Conservation (phyloP, 495 filamentous ascomycete genomes). For the Hypoxylon subgilvum region DNA sequence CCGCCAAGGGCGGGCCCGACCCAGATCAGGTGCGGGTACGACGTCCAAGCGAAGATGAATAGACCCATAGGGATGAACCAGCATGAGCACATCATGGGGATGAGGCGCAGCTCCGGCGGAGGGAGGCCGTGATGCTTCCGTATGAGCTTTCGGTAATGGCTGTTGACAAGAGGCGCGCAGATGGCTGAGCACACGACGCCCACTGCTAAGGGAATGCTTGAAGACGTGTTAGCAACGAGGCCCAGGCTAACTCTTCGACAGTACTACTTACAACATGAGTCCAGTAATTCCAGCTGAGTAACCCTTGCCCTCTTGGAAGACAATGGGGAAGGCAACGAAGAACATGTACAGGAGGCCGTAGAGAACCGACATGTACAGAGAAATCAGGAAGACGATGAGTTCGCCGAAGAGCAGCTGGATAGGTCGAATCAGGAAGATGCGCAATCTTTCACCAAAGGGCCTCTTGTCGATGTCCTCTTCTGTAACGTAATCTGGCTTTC, state of each 20-base stretch:
- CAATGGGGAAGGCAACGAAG: conserved; percentile 79
- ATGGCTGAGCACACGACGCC: conserved; percentile 65
- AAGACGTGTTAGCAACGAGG: background rate
- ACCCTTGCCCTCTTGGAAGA: conserved; percentile 77
- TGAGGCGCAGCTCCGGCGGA: conserved; percentile 75
- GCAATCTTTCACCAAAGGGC: conserved; percentile 65
- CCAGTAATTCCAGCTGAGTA: conserved; percentile 74
- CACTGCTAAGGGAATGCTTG: conserved; percentile 38
- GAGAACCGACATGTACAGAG: conserved; percentile 78
- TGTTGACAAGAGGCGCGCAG: conserved; percentile 76
- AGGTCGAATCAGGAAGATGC: conserved; percentile 73
- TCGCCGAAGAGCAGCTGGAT: conserved; percentile 82
- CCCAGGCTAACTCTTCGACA: background rate
- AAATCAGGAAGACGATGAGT: conserved; percentile 78
- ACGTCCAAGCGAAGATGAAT: conserved; percentile 87
- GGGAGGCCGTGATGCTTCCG: conserved; percentile 68
- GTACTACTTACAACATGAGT: conserved; percentile 67
- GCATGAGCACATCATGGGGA: conserved; percentile 85
- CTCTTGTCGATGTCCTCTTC: conserved; percentile 75
- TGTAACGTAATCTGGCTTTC: conserved; percentile 68
- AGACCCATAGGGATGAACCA: conserved; percentile 78
- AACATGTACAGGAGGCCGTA: conserved; percentile 85
- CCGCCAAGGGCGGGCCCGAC: conserved; percentile 74
- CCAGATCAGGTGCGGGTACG: conserved; percentile 69
- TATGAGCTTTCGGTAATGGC: conserved; percentile 70